Evolutionary conservation across 1,284 basidiomycete genomes (phyloP).

Genomic region (Pisolithus thermaeus): DNA sequence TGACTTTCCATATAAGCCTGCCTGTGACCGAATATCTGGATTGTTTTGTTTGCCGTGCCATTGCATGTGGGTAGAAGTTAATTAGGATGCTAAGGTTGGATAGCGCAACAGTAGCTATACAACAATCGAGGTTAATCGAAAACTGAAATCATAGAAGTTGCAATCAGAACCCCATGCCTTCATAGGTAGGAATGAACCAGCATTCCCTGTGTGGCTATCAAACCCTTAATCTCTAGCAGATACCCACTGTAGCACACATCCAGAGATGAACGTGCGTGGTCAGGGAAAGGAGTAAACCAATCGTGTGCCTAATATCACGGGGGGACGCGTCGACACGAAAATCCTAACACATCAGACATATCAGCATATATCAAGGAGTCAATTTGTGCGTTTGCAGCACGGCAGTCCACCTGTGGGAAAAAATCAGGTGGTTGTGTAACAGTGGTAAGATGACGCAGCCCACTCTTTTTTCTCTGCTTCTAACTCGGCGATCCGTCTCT

Average conservation of each 20-base stretch:
- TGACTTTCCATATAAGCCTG: too few species aligned
- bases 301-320: too few species aligned
- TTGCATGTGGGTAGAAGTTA: too few species aligned
- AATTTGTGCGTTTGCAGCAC: constrained; percentile 61
- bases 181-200: background rate
- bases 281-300: too few species aligned
- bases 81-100: too few species aligned
- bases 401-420: constrained; percentile 50
- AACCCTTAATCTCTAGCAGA: too few species aligned
- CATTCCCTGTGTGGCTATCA: constrained; percentile 13
- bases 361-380: constrained; percentile 23
- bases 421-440: constrained; percentile 10
- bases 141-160: background rate
- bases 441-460: constrained; percentile 27
- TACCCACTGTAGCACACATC: too few species aligned
- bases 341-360: background rate
- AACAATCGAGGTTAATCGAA: background rate
- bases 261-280: too few species aligned
- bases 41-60: too few species aligned
- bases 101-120: too few species aligned
- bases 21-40: too few species aligned
- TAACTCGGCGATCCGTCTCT: constrained; percentile 62
- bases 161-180: constrained; percentile 2
- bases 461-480: constrained; percentile 78
- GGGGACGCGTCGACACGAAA: background rate